These are phyloP conservation scores for Miamiensis avidus DNA, from an alignment of 169 alveolate species.

Conservation along the genomic window DNA sequence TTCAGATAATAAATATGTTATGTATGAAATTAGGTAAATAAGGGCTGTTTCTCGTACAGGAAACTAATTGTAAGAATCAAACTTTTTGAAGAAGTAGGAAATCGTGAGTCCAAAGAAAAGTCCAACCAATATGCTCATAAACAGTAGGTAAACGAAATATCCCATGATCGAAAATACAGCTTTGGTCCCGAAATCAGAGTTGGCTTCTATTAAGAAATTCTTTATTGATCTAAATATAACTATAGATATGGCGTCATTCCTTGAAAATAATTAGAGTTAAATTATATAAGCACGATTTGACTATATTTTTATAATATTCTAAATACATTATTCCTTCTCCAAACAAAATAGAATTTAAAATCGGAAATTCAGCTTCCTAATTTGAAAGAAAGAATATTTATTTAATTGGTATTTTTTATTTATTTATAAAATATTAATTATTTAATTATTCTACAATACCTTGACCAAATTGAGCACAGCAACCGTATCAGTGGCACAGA, in stretches of 20 bases:
- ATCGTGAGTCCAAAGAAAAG: slow-evolving; percentile 39
- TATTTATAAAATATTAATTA: too few species aligned
- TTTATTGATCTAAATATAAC: slow-evolving; percentile 45
- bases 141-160: slow-evolving; percentile 39
- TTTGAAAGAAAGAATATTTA: too few species aligned
- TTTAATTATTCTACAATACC: too few species aligned
- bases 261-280: too few species aligned
- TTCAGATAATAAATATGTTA: slow-evolving; percentile 50
- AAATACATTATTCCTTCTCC: slow-evolving; percentile 45
- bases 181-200: slow-evolving; percentile 17
- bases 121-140: slow-evolving; percentile 37
- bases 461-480: slow-evolving; percentile 49
- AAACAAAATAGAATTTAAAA: slow-evolving; percentile 43
- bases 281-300: too few species aligned
- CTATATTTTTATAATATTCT: too few species aligned
- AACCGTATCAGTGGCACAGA: slow-evolving; percentile 60
- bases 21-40: slow-evolving; percentile 40
- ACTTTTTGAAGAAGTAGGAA: slow-evolving; percentile 42
- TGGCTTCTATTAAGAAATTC: slow-evolving; percentile 34
- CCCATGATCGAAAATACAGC: slow-evolving; percentile 30
- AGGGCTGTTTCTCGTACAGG: slow-evolving; percentile 46
- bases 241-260: slow-evolving; percentile 51
- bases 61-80: slow-evolving; percentile 18
- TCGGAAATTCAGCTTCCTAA: slow-evolving; percentile 21
- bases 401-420: not conserved